Base-by-base conservation (phyloP, 495 filamentous ascomycete species). In the Achaetomiella virescens region DNA sequence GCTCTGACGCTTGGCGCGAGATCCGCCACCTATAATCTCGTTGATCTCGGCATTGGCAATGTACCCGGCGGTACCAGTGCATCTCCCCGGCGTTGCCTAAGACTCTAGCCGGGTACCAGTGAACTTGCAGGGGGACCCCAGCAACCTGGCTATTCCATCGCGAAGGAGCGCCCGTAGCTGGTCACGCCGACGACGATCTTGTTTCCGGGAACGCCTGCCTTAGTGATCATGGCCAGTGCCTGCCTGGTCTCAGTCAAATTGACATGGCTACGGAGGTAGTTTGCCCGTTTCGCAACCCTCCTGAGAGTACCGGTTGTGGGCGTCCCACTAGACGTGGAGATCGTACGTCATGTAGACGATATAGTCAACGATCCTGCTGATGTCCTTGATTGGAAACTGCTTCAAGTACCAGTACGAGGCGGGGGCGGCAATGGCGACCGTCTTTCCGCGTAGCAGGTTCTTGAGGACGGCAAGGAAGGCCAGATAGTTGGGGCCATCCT, bases 141-240 rank as follows among this genome's bases (percentile, higher is more conserved):
- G 46, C 65, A 67, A 21, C 45, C 43, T 0, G 47, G 14, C 12
- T 62, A 1, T 4, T 31, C 41, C 59, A 67, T 76, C 14, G 52
- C n/a, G 62, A 75, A 76, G 2, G 58, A 61, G 3, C 73, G 67
- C 0, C 72, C 70, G 53, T 78, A 78, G 44, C 66, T 70, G 15
- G 67, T 15, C 6, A 71, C 59, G 10, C 76, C 72, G 17, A 75
- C 68, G 2, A 71, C 12, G 31, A 81, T 48, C 57, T 72, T 77
- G 33, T 64, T 67, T 0, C 63, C 42, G 0, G 69, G 69, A 0
- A 77, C 72, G 24, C 76, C 76, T 1, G 76, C 76, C 56, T 81
- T 80, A 31, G 76, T 81, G 15, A 80, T 56, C 74, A 80, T 78
- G 14, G 65, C 48, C 1, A 80, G 59, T 2, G 70, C 63, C 18